phyloP scores from a whole-genome alignment of 306 rosid genomes.

The Cicer arietinum region DNA sequence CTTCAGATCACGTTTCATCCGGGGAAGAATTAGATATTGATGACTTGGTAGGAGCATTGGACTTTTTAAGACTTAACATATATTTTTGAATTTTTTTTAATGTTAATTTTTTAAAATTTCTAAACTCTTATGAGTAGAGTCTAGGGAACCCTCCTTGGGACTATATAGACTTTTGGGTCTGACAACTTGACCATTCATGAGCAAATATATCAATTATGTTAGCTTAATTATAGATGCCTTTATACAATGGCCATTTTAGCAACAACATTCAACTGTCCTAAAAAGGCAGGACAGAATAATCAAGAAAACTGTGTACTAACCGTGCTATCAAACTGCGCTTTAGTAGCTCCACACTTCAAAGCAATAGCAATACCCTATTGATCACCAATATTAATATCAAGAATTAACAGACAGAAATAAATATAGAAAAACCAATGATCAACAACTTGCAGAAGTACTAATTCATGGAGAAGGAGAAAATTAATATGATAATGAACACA shows the following conservation, averaged over 20 bases:
- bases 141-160: too few species aligned
- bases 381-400: slow-evolving; percentile 38
- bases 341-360: slow-evolving; percentile 93
- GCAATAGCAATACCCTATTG: slow-evolving; percentile 88
- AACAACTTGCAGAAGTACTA: not conserved
- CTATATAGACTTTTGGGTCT: too few species aligned
- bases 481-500: not conserved
- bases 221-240: too few species aligned
- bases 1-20: too few species aligned
- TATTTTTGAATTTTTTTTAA: too few species aligned
- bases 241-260: slow-evolving; percentile 1
- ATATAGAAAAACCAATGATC: slow-evolving; percentile 21
- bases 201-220: too few species aligned
- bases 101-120: too few species aligned
- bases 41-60: too few species aligned
- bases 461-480: not conserved
- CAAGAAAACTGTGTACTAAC: slow-evolving; percentile 55
- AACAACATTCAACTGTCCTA: not conserved
- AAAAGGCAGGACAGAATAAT: slow-evolving; percentile 19
- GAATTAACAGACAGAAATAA: slow-evolving; percentile 12
- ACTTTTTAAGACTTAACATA: too few species aligned
- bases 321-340: slow-evolving; percentile 91
- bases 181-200: too few species aligned
- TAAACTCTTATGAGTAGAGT: too few species aligned
- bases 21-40: too few species aligned